A percentile compares a stretch with the other conserved stretches of the same genome.
phyloP scores from a whole-genome alignment of 495 filamentous ascomycete genomes.

The Choiromyces venosus region DNA sequence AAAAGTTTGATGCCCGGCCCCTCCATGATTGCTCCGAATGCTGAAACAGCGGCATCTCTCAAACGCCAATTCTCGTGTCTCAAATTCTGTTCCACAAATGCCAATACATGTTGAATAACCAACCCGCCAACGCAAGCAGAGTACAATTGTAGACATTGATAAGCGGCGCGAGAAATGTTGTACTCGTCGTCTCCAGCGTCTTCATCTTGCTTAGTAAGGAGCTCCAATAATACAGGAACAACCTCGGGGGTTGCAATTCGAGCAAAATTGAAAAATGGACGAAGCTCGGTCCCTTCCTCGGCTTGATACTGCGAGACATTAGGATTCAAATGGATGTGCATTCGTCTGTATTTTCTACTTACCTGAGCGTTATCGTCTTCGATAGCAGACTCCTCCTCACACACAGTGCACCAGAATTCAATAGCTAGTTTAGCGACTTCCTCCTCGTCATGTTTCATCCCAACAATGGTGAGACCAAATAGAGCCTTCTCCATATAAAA shows the following conservation, averaged over 20 bases:
- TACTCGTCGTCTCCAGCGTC: slow-evolving; percentile 96
- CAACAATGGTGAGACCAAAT: slow-evolving; percentile 95
- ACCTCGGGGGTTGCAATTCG: slow-evolving; percentile 85
- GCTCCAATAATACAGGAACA: slow-evolving; percentile 77
- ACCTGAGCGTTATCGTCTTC: slow-evolving; percentile 93
- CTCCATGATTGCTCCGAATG: slow-evolving; percentile 99
- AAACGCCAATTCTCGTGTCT: slow-evolving; percentile 85
- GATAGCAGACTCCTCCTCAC: slow-evolving; percentile 94
- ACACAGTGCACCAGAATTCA: slow-evolving; percentile 99
- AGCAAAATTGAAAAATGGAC: slow-evolving; percentile 87
- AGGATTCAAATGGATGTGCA: background rate
- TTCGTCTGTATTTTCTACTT: slow-evolving; percentile 36
- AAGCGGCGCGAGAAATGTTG: slow-evolving; percentile 88
- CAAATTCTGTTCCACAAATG: slow-evolving; percentile 86
- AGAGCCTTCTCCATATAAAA: slow-evolving; percentile 99
- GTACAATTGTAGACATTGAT: slow-evolving; percentile 93
- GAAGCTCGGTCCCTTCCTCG: slow-evolving; percentile 69
- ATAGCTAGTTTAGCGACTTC: slow-evolving; percentile 96
- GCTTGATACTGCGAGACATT: slow-evolving; percentile 46
- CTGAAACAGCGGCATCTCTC: slow-evolving; percentile 90
- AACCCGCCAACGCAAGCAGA: slow-evolving; percentile 78
- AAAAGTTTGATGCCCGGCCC: slow-evolving; percentile 84
- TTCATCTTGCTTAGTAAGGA: slow-evolving; percentile 95
- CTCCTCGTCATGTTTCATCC: slow-evolving; percentile 96
- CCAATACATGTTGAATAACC: slow-evolving; percentile 74